A percentile compares a stretch with the other conserved stretches of the same genome.
Conservation (phyloP, 2,329 filamentous ascomycete species). For the Fonsecaea monophora region DNA sequence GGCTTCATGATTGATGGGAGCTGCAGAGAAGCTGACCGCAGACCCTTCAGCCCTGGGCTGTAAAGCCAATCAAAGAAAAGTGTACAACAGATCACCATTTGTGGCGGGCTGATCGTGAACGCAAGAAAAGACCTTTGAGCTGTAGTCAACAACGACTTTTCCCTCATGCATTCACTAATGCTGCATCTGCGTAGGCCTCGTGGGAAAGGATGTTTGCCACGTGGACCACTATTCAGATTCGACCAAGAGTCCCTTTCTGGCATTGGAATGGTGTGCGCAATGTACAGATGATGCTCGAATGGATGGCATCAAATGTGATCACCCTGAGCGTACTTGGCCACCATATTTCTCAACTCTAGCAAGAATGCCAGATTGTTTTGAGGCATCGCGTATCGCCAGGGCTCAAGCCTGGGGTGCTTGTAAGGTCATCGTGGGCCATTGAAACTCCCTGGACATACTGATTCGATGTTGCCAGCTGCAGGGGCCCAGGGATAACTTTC, state of each 20-base stretch:
- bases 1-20: conserved; percentile 14
- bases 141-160: not conserved
- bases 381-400: not conserved
- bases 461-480: not conserved
- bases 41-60: conserved; percentile 6
- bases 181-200: conserved; percentile 1
- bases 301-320: not conserved
- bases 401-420: not conserved
- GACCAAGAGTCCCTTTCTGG: not conserved
- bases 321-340: not conserved
- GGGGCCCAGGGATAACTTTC: conserved; percentile 5
- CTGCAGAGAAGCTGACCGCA: conserved; percentile 9
- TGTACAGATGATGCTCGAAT: not conserved
- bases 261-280: not conserved
- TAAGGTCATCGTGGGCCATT: not conserved
- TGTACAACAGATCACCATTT: not conserved
- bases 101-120: conserved; percentile 4
- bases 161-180: not conserved
- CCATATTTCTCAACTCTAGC: not conserved
- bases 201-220: not conserved
- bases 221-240: not conserved
- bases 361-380: not conserved
- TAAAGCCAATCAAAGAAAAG: conserved; percentile 11
- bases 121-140: conserved; percentile 1
- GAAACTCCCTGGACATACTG: not conserved